A percentile compares a stretch with the other conserved stretches of the same genome.
Conservation (phyloP, 2,329 filamentous ascomycete genomes). For the Phyllosticta capitalensis region DNA sequence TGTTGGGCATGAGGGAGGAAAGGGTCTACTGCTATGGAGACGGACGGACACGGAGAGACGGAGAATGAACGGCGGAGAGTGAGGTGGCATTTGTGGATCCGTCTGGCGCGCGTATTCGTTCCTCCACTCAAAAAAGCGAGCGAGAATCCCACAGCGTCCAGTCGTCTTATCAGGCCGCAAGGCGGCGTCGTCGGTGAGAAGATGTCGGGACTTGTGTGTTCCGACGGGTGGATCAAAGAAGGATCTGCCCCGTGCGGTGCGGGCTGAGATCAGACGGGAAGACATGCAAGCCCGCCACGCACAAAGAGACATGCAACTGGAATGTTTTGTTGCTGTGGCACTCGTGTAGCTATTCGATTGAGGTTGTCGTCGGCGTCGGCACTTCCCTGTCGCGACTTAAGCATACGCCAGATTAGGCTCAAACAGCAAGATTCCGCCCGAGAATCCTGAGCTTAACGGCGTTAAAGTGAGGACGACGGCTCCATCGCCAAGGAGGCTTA, state of each 20-base stretch:
- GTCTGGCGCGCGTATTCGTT: neutral
- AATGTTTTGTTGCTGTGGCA: too few relatives aligned
- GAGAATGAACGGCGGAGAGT: neutral
- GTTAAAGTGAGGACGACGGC: neutral
- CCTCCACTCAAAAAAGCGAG: neutral
- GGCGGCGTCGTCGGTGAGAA: too few relatives aligned
- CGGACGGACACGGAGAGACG: neutral
- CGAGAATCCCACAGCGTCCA: neutral
- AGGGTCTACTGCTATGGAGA: neutral
- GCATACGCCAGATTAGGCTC: neutral
- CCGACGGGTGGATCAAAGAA: too few relatives aligned
- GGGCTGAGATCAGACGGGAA: too few relatives aligned
- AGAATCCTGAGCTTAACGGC: neutral
- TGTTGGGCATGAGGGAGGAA: neutral
- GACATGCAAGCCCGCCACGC: too few relatives aligned
- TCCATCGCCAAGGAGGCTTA: neutral
- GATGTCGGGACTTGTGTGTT: too few relatives aligned
- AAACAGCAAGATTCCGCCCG: neutral
- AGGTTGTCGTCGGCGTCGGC: too few relatives aligned
- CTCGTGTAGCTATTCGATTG: too few relatives aligned
- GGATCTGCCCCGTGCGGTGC: too few relatives aligned
- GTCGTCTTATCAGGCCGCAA: too few relatives aligned
- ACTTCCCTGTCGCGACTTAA: neutral
- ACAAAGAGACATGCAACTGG: too few relatives aligned
- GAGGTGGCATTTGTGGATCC: neutral